Base-by-base conservation (phyloP, 208 protist genomes). In the Leishmania braziliensis region DNA sequence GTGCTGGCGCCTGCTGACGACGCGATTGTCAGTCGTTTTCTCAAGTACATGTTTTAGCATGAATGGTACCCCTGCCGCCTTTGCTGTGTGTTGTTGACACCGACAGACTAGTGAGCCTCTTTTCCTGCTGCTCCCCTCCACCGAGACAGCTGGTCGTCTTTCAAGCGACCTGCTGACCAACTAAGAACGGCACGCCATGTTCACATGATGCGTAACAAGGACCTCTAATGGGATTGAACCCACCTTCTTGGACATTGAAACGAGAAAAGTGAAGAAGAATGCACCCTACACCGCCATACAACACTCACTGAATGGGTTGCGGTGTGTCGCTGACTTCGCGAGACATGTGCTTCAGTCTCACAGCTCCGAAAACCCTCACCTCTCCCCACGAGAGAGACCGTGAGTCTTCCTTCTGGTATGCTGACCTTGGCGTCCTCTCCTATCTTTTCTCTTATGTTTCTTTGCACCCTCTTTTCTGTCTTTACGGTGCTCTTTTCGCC, bases 1-100 rank as follows among this genome's bases (percentile, higher is more conserved):
- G 86, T 90, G 3, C 84, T 96, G 26, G 76, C 62, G 10, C 14
- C 56, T 2, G 68, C 65, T 14, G 84, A 95, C 3, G 90, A 95
- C 39, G 79, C 82, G 20, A 63, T 83, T 10, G 58, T 97, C 26
- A 90, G 89, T 18, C 87, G 94, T 9, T 77, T 95, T 18, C 83
- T 97, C 70, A 88, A 94, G 75, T 96, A 92, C 84, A 79, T 77
- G 62, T 97, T 90, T 80, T 97, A 83, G 85, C 43, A 43, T 4
- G 3, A 18, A n/a, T 20, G 63, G 51, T 46, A 50, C 46, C 72
- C 2, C 72, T 60, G 5, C 39, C 62, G 62, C n/a, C 14, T 23
- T 36, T 66, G 10, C 62, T 43, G 26, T 43, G 29, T 69, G 60
- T 29, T 12, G 14, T 36, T 18, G 63, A 8, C 63, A 36, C 33